These are phyloP conservation scores for Pichia heedii DNA, from an alignment of 805 yeast genomes.

Conservation along the genomic window DNA sequence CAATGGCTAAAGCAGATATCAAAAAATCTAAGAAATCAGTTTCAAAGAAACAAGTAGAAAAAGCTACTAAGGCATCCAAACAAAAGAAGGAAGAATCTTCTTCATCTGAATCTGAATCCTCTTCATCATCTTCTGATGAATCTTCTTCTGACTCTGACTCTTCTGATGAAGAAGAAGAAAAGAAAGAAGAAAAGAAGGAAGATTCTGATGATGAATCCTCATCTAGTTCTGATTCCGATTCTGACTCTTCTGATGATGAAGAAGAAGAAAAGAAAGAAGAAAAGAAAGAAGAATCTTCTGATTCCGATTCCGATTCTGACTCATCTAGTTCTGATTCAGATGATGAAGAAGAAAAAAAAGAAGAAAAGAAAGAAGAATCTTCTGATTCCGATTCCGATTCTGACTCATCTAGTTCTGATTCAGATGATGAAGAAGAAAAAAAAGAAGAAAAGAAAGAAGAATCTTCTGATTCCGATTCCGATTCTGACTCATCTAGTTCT, in stretches of 20 bases:
- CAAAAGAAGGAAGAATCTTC: slow-evolving; percentile 19
- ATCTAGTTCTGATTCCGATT: slow-evolving; percentile 18
- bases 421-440: slow-evolving; percentile 16
- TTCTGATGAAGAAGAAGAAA: slow-evolving; percentile 19
- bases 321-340: too few species aligned
- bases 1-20: slow-evolving; percentile 24
- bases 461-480: slow-evolving; percentile 21
- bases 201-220: slow-evolving; percentile 14
- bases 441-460: slow-evolving; percentile 16
- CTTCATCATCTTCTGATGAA: slow-evolving; percentile 12
- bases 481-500: slow-evolving; percentile 18
- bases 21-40: slow-evolving; percentile 21
- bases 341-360: slow-evolving; percentile 20
- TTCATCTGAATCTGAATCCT: slow-evolving; percentile 17
- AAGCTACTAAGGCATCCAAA: slow-evolving; percentile 20
- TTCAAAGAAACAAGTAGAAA: slow-evolving; percentile 17
- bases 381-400: slow-evolving; percentile 14
- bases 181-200: slow-evolving; percentile 16
- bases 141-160: slow-evolving; percentile 18
- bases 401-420: slow-evolving; percentile 18
- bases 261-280: slow-evolving; percentile 20
- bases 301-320: slow-evolving; percentile 19
- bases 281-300: slow-evolving; percentile 15
- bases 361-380: slow-evolving; percentile 19
- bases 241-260: slow-evolving; percentile 15